These are phyloP conservation scores for Ustilago hordei DNA, from an alignment of 1,284 basidiomycete species.

Conservation along the genomic window DNA sequence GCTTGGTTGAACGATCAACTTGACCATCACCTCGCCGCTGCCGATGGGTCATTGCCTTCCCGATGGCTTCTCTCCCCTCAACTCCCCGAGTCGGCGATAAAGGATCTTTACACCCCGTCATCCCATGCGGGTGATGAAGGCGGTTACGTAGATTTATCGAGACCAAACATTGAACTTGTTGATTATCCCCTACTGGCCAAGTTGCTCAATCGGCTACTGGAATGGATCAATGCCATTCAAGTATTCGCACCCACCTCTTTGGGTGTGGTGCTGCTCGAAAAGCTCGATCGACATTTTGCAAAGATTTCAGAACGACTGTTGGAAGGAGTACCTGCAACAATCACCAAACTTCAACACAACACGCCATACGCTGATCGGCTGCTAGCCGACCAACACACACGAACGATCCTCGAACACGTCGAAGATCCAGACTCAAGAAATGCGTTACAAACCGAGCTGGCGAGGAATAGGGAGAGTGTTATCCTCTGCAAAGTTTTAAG, in stretches of 20 bases:
- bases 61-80: constrained; percentile 25
- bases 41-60: constrained; percentile 7
- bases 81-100: constrained; percentile 11
- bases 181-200: constrained; percentile 31
- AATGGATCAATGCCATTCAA: constrained; percentile 32
- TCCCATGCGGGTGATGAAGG: no score
- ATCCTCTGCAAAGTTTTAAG: constrained; percentile 16
- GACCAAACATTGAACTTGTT: constrained; percentile 32
- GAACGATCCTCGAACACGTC: constrained; percentile 7
- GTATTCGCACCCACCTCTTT: constrained; percentile 28
- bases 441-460: constrained; percentile 12
- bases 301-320: constrained; percentile 15
- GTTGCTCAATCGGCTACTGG: constrained; percentile 34
- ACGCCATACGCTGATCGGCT: background rate
- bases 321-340: constrained; percentile 2
- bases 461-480: constrained; percentile 15
- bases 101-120: constrained; percentile 12
- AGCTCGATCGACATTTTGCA: constrained; percentile 13
- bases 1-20: constrained; percentile 12
- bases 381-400: constrained; percentile 11
- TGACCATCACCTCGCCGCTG: constrained; percentile 1
- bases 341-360: background rate
- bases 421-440: background rate
- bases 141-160: constrained; percentile 27
- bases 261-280: background rate